phyloP scores from a whole-genome alignment of 371 early-diverging fungal species.

The Mortierella sp. region DNA sequence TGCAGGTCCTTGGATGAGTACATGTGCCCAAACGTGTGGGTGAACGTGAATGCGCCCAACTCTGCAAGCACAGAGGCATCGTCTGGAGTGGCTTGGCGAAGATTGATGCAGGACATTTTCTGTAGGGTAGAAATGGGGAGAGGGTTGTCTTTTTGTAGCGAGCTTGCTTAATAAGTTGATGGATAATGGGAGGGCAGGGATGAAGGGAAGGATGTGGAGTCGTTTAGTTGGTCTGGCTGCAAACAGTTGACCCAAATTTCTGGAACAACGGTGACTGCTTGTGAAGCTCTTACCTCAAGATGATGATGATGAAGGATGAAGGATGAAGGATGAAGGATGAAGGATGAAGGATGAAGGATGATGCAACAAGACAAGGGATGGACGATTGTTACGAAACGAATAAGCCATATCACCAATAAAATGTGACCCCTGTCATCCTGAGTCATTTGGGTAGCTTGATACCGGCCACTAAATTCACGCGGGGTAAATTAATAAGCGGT shows the following conservation, averaged over 20 bases:
- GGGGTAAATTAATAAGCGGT: too few relatives aligned
- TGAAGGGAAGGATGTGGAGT: background rate
- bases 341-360: background rate
- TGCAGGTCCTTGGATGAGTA: slow-evolving; percentile 31
- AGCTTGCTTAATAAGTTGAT: slow-evolving; percentile 1
- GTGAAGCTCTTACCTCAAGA: background rate
- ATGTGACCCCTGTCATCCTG: too few relatives aligned
- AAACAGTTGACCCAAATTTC: background rate
- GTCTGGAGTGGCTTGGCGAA: slow-evolving; percentile 38
- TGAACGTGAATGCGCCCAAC: slow-evolving; percentile 45
- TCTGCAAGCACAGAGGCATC: slow-evolving; percentile 38
- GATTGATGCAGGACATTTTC: slow-evolving; percentile 22
- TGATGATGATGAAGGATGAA: background rate
- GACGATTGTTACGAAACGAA: too few relatives aligned
- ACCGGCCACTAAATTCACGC: too few relatives aligned
- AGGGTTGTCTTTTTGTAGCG: background rate
- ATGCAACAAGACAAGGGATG: background rate
- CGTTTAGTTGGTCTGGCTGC: background rate
- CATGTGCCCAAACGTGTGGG: slow-evolving; percentile 44
- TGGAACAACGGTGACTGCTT: background rate
- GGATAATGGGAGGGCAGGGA: background rate
- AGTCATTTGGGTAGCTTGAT: too few relatives aligned
- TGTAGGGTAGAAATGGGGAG: slow-evolving; percentile 3
- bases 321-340: background rate
- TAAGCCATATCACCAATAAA: too few relatives aligned